Conservation (phyloP, 1,284 basidiomycete genomes). For the Rhodofomes roseus region DNA sequence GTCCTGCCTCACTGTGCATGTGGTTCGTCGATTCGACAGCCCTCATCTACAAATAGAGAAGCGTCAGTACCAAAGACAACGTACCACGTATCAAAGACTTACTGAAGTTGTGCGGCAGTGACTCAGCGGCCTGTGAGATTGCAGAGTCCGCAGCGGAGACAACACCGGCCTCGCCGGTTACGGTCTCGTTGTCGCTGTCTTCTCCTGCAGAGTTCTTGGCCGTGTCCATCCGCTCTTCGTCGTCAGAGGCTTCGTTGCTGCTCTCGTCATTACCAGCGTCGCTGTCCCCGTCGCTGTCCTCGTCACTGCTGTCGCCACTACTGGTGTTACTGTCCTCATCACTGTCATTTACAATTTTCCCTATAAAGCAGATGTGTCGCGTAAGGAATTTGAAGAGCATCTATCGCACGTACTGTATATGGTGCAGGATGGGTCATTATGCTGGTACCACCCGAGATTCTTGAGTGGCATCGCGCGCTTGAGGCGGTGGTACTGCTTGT, state of each 20-base stretch:
- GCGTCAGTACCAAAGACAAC: too few species aligned
- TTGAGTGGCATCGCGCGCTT: neutral
- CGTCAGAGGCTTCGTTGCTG: neutral
- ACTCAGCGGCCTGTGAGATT: too few species aligned
- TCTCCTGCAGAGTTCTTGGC: neutral
- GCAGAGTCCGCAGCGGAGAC: too few species aligned
- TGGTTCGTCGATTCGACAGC: too few species aligned
- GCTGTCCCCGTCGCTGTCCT: neutral
- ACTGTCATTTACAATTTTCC: neutral
- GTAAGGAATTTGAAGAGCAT: neutral
- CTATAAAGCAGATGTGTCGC: neutral
- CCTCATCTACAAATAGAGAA: too few species aligned
- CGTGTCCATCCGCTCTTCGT: neutral
- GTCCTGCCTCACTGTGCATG: too few species aligned
- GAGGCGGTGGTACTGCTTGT: neutral
- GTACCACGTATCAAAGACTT: neutral
- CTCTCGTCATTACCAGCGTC: neutral
- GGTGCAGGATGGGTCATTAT: neutral
- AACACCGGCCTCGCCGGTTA: too few species aligned
- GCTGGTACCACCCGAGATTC: neutral
- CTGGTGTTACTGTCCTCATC: too few species aligned
- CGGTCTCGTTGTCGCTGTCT: neutral
- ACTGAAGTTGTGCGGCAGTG: neutral
- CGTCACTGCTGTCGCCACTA: too few species aligned
- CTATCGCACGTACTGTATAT: neutral